Base-by-base conservation (phyloP, 2,329 filamentous ascomycete species). In the Penicillium sp. region DNA sequence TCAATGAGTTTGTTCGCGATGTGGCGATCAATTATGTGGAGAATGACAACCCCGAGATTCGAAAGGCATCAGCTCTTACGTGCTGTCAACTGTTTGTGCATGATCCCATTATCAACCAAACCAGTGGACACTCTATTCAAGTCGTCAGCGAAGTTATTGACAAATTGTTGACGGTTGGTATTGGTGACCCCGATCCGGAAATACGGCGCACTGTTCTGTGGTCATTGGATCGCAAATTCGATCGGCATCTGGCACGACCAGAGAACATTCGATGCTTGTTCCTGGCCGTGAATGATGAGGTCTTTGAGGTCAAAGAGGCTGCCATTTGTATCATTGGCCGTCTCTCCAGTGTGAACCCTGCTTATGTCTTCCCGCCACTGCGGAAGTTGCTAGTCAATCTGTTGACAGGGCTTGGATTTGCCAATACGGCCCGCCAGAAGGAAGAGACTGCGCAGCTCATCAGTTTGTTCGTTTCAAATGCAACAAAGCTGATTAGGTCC, bases 1-100 rank as follows among this genome's bases (percentile, higher is more conserved):
- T 99, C 13, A 99, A 99, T 61, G 94, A 99, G 66, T 99, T 99
- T 58, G 93, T 98, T 23, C 87, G 93, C 20, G 93, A 99, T 64
- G 93, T 98, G 40, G 93, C 94, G 3, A 94, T 98, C 63, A 93
- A 91, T 66, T 99, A 96, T 60, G 91, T 98, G 34, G 91, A 98
- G 58, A 93, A 95, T 54, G 91, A 97, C 58, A 94, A 95, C 59
- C 79, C 89, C 0, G 87, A 94, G 55, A 96, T 95, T 41, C 83
- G 93, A 49, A 91, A 95, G 69, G 93, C 93, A 13, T 91, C 93
- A 2, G 90, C 93, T 13, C 76, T 99, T 51, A 99, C 94, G 4
- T 97, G 93, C 70, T 99, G 94, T 64, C 94, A 99, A 67, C 80
- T 99, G 37, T 97, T 97, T 63, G 87, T 97, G 37, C 85, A 89